Evolutionary conservation across 139 green algal species (phyloP), one percentile per base, ranked within the genome.

Genomic region (Chlamydomonas schloesseri): DNA sequence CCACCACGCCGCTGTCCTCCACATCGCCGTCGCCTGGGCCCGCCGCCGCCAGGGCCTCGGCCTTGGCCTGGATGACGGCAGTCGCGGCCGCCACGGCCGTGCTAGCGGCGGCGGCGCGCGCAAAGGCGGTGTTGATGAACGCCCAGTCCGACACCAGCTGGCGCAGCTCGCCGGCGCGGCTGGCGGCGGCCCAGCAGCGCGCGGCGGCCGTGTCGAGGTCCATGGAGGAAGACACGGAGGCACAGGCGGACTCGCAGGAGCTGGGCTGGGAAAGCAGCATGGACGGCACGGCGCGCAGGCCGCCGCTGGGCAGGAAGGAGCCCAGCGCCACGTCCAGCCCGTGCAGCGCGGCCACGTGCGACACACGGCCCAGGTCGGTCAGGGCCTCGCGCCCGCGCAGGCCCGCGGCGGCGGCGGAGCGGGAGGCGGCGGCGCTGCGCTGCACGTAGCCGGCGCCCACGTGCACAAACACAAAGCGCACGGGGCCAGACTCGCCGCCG

Each of bases 281-380:
- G 13, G 79, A 65, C 21, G 79, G 79, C 46, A 47, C 69, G 46
- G 67, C 65, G 26, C 47, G 65, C 9, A 67, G 14, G n/a, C 79
- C 65, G 23, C 26, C 67, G 28, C 8, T n/a, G 29, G 79, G 79
- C 58, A 85, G 65, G 9, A 77, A 57, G 21, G 47, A 36, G 0
- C n/a, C 34, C 65, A 85, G 79, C 31, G 79, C 79, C 37, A 85
- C 79, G 68, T 85, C 79, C 31, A 85, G 67, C 23, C 79, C 79
- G 68, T 77, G 50, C 3, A 57, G 10, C 0, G 79, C 65, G 10
- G 79, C 79, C 20, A 18, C 33, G 65, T 47, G 31, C 18, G 78
- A 74, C 36, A 84, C n/a, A 21, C 46, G 65, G 8, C 23, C 42
- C 0, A 55, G 42, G 42, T 50, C 26, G 46, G 29, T n/a, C 6